A percentile compares a stretch with the other conserved stretches of the same genome.
Conservation (phyloP, 306 rosid species). For the Gleditsia sinensis region DNA sequence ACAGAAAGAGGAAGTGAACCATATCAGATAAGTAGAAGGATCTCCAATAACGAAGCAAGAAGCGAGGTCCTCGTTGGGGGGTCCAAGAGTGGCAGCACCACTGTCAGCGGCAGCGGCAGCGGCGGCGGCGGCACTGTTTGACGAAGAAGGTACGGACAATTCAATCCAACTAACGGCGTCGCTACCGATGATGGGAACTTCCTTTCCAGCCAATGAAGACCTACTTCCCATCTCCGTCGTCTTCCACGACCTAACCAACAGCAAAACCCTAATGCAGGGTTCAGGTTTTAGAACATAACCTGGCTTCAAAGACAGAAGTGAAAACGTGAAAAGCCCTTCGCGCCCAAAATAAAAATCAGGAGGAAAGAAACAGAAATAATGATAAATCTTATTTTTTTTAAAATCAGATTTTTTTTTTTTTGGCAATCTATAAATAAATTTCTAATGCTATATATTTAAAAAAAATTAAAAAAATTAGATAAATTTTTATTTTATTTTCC, state of each 20-base stretch:
- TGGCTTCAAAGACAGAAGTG: neutral
- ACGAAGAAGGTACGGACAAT: constrained; percentile 58
- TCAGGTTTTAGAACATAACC: neutral
- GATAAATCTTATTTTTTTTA: too few species aligned
- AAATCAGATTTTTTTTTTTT: too few species aligned
- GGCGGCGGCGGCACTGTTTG: constrained; percentile 16
- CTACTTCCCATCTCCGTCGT: constrained; percentile 51
- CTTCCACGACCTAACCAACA: neutral
- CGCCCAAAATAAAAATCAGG: constrained; percentile 24
- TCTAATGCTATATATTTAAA: too few species aligned
- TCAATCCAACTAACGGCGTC: constrained; percentile 71
- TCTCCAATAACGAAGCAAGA: constrained; percentile 65
- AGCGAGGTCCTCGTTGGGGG: constrained; percentile 58
- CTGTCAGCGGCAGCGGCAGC: constrained; percentile 24
- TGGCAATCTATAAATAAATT: too few species aligned
- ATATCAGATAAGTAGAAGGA: constrained; percentile 64
- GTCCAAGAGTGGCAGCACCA: constrained; percentile 33
- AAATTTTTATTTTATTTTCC: too few species aligned
- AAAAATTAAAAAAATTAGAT: too few species aligned
- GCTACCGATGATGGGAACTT: constrained; percentile 75
- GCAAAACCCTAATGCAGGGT: constrained; percentile 44
- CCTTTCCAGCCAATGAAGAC: constrained; percentile 62
- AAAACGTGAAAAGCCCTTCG: constrained; percentile 2
- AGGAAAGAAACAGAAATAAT: neutral
- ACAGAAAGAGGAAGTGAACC: constrained; percentile 50